A percentile compares a stretch with the other conserved stretches of the same genome.
Evolutionary conservation across 768 basidiomycete genomes (phyloP).

Genomic region (Cystobasidium onofrii): DNA sequence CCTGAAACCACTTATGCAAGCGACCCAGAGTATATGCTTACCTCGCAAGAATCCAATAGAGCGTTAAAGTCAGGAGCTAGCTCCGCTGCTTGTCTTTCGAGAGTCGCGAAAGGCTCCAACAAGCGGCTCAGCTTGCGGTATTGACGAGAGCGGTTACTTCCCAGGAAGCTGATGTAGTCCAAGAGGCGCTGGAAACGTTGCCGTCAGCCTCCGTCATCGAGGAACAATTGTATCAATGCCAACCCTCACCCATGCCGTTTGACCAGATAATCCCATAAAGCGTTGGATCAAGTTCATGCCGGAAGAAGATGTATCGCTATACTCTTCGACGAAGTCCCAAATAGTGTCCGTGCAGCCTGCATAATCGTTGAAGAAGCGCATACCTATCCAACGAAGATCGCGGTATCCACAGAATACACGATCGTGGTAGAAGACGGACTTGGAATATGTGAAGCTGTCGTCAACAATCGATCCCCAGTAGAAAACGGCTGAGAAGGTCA

Average conservation of each 20-base stretch:
- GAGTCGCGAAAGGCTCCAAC: background rate
- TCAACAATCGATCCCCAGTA: too few relatives aligned
- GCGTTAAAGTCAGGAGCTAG: background rate
- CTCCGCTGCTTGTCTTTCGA: background rate
- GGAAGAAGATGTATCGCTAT: background rate
- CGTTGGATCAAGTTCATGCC: background rate
- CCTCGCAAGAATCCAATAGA: background rate
- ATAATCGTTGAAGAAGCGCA: background rate
- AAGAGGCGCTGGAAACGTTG: background rate
- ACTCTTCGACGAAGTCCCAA: background rate
- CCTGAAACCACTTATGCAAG: too few relatives aligned
- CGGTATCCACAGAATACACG: slow-evolving; percentile 5
- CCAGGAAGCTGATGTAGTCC: slow-evolving; percentile 8
- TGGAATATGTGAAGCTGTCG: too few relatives aligned
- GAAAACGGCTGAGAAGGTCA: too few relatives aligned
- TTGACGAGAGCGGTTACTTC: slow-evolving; percentile 11
- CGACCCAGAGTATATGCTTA: background rate
- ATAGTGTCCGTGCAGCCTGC: background rate
- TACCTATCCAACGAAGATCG: background rate
- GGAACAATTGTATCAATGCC: too few relatives aligned
- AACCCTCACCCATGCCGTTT: background rate
- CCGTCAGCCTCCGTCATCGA: background rate
- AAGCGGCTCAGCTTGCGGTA: background rate
- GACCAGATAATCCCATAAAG: background rate
- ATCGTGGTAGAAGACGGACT: slow-evolving; percentile 27